Conservation (phyloP, 2,329 filamentous ascomycete species). For the Penicillium griseofulvum region DNA sequence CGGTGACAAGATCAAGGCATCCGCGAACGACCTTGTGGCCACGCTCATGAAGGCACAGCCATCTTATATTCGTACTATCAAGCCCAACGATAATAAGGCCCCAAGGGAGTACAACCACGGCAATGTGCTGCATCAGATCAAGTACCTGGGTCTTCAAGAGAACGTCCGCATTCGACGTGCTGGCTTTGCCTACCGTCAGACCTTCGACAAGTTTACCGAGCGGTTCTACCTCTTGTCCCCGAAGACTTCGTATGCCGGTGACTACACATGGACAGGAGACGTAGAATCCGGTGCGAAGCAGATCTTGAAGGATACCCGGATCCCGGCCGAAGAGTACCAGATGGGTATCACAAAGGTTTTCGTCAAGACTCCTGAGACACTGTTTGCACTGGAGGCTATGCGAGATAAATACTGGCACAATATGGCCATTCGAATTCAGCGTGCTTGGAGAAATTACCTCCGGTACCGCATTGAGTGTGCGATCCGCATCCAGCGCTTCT, state of each 20-base stretch:
- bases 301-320: constrained; percentile 94
- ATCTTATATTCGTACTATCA: constrained; percentile 98
- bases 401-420: constrained; percentile 98
- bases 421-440: constrained; percentile 96
- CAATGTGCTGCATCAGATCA: constrained; percentile 97
- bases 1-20: constrained; percentile 91
- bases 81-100: constrained; percentile 98
- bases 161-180: constrained; percentile 96
- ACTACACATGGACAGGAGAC: constrained; percentile 93
- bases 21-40: constrained; percentile 89
- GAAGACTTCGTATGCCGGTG: constrained; percentile 91
- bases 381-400: constrained; percentile 97
- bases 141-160: constrained; percentile 98
- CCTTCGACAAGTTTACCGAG: constrained; percentile 97
- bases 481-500: constrained; percentile 90
- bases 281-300: constrained; percentile 83
- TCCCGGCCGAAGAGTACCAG: constrained; percentile 92
- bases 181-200: constrained; percentile 94
- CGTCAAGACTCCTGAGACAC: constrained; percentile 94
- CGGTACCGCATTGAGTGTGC: constrained; percentile 90
- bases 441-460: constrained; percentile 94
- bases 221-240: constrained; percentile 94
- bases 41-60: constrained; percentile 97
- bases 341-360: constrained; percentile 97
- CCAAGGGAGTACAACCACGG: constrained; percentile 85